phyloP scores from a whole-genome alignment of 495 filamentous ascomycete species.

The Aspergillus bertholletiae region DNA sequence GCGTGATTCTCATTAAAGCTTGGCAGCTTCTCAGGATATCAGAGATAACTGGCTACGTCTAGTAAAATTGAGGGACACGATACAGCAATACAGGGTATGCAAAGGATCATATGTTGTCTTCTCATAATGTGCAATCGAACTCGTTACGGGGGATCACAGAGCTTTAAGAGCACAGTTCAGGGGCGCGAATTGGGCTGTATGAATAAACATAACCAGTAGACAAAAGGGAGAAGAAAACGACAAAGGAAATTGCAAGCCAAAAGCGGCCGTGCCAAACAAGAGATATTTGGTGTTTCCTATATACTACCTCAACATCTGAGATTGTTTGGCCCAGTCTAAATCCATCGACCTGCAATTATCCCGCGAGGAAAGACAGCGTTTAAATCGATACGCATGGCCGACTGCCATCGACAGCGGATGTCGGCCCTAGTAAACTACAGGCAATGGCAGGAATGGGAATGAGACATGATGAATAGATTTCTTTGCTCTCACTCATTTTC shows the following conservation, averaged over 20 bases:
- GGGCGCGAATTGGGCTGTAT: neutral
- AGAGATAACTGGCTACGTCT: neutral
- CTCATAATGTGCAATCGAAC: slow-evolving; percentile 5
- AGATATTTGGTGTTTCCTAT: neutral
- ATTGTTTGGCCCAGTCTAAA: slow-evolving; percentile 8
- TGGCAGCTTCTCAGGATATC: too few species aligned
- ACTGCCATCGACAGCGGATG: slow-evolving; percentile 24
- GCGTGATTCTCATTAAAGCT: too few species aligned
- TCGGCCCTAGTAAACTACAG: slow-evolving; percentile 32
- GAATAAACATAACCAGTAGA: neutral
- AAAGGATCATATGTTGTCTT: neutral
- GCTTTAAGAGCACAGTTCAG: slow-evolving; percentile 7
- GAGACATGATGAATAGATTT: slow-evolving; percentile 13
- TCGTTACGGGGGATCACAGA: slow-evolving; percentile 11
- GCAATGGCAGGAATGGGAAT: slow-evolving; percentile 25
- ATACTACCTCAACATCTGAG: slow-evolving; percentile 1
- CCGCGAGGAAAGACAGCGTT: slow-evolving; percentile 15
- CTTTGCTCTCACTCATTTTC: slow-evolving; percentile 21
- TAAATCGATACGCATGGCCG: slow-evolving; percentile 29
- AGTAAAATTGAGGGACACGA: neutral
- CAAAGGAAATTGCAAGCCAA: neutral
- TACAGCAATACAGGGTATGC: neutral
- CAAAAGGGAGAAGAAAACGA: neutral
- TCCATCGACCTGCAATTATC: slow-evolving; percentile 6
- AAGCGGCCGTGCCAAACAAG: slow-evolving; percentile 1